These are phyloP conservation scores for Urostyla sp. DNA, from an alignment of 73 alveolate species.

Conservation along the genomic window DNA sequence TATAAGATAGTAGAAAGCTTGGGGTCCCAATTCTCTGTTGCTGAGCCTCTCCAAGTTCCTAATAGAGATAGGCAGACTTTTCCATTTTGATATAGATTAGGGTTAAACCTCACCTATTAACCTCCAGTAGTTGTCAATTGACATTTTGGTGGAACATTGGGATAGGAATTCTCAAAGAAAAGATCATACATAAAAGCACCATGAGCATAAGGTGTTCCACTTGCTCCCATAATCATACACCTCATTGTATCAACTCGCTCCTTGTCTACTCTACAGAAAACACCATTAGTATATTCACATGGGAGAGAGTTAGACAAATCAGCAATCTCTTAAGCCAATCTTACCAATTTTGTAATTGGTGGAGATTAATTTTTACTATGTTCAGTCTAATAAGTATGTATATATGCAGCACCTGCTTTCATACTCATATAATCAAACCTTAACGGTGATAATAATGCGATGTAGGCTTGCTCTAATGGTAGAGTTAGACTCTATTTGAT, in stretches of 20 bases:
- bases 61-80: conserved; percentile 94
- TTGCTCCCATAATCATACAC: conserved; percentile 94
- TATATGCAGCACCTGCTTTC: conserved; percentile 66
- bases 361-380: conserved; percentile 69
- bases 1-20: conserved; percentile 92
- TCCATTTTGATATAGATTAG: conserved; percentile 96
- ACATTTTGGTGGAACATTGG: conserved; percentile 94
- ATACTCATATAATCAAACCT: conserved; percentile 92
- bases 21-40: conserved; percentile 98
- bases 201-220: conserved; percentile 97
- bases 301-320: conserved; percentile 87
- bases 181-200: conserved; percentile 95
- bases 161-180: conserved; percentile 92
- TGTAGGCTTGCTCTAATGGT: conserved; percentile 86
- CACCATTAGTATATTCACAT: conserved; percentile 86
- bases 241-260: conserved; percentile 88
- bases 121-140: conserved; percentile 94
- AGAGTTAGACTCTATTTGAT: conserved; percentile 72
- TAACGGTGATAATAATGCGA: conserved; percentile 71
- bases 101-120: conserved; percentile 94
- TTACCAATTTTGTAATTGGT: conserved; percentile 86
- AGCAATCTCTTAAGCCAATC: conserved; percentile 95
- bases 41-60: conserved; percentile 98
- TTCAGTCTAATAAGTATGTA: conserved; percentile 64
- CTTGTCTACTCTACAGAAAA: conserved; percentile 88